A percentile compares a stretch with the other conserved stretches of the same genome.
These are phyloP conservation scores for Porogramme epimiltina DNA, from an alignment of 1,284 basidiomycete species.

Conservation along the genomic window DNA sequence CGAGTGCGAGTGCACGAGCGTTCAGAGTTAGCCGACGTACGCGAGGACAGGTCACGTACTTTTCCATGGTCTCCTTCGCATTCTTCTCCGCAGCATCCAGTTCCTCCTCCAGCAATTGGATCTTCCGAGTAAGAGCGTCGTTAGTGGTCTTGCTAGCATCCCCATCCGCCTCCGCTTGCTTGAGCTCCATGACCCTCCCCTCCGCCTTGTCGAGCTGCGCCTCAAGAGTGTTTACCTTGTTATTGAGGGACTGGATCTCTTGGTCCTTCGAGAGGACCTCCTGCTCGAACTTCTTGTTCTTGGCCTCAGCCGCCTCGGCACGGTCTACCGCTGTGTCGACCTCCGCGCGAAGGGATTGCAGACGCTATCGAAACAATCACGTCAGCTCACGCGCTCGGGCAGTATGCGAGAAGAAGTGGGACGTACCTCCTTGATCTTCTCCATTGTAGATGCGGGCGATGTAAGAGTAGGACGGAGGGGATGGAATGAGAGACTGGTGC, in stretches of 20 bases:
- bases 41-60: slow-evolving; percentile 58
- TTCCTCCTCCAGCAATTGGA: slow-evolving; percentile 93
- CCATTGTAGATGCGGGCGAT: slow-evolving; percentile 47
- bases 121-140: slow-evolving; percentile 84
- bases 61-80: slow-evolving; percentile 95
- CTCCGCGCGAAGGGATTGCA: slow-evolving; percentile 77
- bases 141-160: slow-evolving; percentile 76
- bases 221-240: slow-evolving; percentile 76
- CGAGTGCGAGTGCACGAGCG: slow-evolving; percentile 1
- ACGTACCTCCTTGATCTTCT: slow-evolving; percentile 74
- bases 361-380: slow-evolving; percentile 50
- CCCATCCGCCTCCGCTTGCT: slow-evolving; percentile 71
- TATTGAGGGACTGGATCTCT: slow-evolving; percentile 82
- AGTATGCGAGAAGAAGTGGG: too few species aligned
- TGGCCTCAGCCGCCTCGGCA: slow-evolving; percentile 84
- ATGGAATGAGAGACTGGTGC: slow-evolving; percentile 16
- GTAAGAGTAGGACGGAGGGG: slow-evolving; percentile 11
- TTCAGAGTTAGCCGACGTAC: slow-evolving; percentile 9
- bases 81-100: slow-evolving; percentile 97
- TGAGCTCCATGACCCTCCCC: slow-evolving; percentile 70
- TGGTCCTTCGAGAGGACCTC: slow-evolving; percentile 85
- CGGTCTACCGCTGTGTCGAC: slow-evolving; percentile 81
- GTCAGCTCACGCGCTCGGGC: background rate
- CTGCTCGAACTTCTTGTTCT: slow-evolving; percentile 87
- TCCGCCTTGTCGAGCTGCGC: slow-evolving; percentile 80